Evolutionary conservation across 176 grass and related monocot genomes (phyloP).

Genomic region (Carex cristatella): DNA sequence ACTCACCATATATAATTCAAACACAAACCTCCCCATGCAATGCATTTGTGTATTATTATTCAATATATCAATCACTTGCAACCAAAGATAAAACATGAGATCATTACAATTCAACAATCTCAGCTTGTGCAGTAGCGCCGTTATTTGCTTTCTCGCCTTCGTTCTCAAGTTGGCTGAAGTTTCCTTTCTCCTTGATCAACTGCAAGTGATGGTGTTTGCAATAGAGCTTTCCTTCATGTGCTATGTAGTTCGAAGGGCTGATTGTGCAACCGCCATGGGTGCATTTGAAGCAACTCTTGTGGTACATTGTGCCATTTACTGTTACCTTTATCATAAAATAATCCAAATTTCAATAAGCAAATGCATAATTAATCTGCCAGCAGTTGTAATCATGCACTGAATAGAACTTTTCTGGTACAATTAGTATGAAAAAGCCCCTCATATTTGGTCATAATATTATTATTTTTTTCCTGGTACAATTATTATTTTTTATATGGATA

Average conservation of each 20-base stretch:
- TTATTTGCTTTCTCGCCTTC: constrained; percentile 44
- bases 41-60: not conserved
- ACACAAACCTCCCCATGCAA: constrained; percentile 1
- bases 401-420: not conserved
- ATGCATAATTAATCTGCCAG: not conserved
- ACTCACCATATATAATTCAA: not conserved
- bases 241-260: constrained; percentile 97
- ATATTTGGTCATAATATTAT: not conserved
- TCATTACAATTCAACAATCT: constrained; percentile 50
- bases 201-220: constrained; percentile 96
- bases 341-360: not conserved
- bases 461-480: not conserved
- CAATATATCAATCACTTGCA: not conserved
- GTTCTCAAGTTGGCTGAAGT: constrained; percentile 81
- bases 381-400: not conserved
- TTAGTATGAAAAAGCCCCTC: not conserved
- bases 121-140: constrained; percentile 15
- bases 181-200: constrained; percentile 91
- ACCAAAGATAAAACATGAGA: not conserved
- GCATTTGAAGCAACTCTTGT: constrained; percentile 99
- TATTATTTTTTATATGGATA: not conserved
- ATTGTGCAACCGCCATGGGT: constrained; percentile 94
- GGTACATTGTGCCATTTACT: constrained; percentile 74
- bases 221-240: constrained; percentile 93
- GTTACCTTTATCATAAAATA: constrained; percentile 49